phyloP scores from a whole-genome alignment of 2,329 filamentous ascomycete genomes.

The Botrytis cinerea region DNA sequence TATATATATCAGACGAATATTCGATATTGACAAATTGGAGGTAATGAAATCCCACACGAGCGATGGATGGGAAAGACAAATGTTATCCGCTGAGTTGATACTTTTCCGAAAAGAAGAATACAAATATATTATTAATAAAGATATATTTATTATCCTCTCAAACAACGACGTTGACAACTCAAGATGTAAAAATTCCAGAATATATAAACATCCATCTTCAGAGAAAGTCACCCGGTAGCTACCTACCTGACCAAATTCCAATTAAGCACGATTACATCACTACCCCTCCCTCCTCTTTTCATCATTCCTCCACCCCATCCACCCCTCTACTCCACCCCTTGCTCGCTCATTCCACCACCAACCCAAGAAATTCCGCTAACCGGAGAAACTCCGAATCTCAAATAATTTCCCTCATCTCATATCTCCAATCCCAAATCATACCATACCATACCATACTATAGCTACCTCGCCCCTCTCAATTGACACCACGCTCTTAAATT shows the following conservation, averaged over 20 bases:
- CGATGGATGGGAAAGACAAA: background rate
- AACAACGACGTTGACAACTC: too few relatives aligned
- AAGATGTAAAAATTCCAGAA: too few relatives aligned
- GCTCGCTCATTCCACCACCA: background rate
- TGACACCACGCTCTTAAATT: too few relatives aligned
- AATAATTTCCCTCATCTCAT: constrained; percentile 9
- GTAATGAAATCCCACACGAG: too few relatives aligned
- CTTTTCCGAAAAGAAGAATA: background rate
- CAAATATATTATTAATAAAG: background rate
- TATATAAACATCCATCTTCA: background rate
- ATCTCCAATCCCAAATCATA: background rate
- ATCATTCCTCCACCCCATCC: background rate
- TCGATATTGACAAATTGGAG: background rate
- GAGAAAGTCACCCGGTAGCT: background rate
- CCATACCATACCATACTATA: background rate
- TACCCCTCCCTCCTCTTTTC: background rate
- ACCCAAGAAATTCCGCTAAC: background rate
- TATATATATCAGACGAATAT: background rate
- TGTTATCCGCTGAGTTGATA: background rate
- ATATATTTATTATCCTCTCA: too few relatives aligned
- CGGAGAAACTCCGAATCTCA: constrained; percentile 5
- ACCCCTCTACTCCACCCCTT: background rate
- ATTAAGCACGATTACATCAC: constrained; percentile 5
- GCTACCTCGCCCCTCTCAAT: background rate
- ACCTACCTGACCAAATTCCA: background rate